Evolutionary conservation across 257 asterid genomes (phyloP).

Genomic region (Scutellaria baicalensis): DNA sequence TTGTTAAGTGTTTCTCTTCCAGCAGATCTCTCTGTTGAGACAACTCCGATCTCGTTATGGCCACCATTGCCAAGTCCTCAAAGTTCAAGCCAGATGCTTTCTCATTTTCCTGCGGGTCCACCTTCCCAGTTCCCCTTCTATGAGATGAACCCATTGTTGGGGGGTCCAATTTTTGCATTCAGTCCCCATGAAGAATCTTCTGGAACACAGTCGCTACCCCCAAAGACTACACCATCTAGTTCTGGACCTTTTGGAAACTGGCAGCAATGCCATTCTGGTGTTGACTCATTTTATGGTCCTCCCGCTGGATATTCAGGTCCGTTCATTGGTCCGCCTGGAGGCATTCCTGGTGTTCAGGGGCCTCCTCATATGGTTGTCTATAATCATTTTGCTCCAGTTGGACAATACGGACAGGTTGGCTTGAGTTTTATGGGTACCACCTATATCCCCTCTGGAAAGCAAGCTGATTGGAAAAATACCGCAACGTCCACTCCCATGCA

Average conservation of each 20-base stretch:
- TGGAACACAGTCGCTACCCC: conserved; percentile 62
- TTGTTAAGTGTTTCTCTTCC: conserved; percentile 84
- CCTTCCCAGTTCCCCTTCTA: conserved; percentile 87
- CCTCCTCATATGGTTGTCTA: conserved; percentile 96
- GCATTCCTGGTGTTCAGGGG: conserved; percentile 87
- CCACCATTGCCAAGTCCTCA: conserved; percentile 83
- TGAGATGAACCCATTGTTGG: conserved; percentile 85
- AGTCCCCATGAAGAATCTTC: conserved; percentile 72
- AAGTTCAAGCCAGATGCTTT: conserved; percentile 61
- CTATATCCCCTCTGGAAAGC: conserved; percentile 87
- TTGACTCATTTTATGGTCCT: conserved; percentile 87
- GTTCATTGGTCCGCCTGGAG: conserved; percentile 69
- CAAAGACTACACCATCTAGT: conserved; percentile 43
- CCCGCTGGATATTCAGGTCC: conserved; percentile 79
- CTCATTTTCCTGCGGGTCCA: conserved; percentile 85
- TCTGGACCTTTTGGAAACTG: conserved; percentile 75
- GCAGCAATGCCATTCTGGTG: conserved; percentile 77
- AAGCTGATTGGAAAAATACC: conserved; percentile 80
- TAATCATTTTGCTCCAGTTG: conserved; percentile 96
- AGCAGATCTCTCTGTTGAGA: conserved; percentile 93
- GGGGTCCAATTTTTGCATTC: conserved; percentile 77
- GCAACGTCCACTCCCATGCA: conserved; percentile 48
- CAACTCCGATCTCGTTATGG: conserved; percentile 88
- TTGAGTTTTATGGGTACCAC: conserved; percentile 96
- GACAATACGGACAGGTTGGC: conserved; percentile 96